phyloP scores from a whole-genome alignment of 192 early-diverging fungal species.

The Pilobolus umbonatus region DNA sequence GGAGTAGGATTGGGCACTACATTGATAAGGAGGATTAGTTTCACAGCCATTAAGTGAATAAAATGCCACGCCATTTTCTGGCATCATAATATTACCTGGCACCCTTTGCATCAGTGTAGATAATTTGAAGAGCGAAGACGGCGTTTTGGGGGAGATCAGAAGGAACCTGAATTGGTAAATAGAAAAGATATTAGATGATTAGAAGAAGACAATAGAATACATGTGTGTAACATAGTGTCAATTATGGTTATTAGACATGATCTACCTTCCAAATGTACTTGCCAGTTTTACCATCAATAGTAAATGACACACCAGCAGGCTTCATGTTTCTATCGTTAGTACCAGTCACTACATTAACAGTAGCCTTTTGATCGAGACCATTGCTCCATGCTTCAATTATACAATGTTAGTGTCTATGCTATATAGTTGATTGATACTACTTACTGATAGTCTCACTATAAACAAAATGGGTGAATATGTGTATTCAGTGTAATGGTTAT shows the following conservation, averaged over 20 bases:
- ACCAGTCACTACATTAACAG: constrained; percentile 1
- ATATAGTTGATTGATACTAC: too few species aligned
- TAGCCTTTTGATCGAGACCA: constrained; percentile 10
- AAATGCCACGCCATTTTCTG: not conserved
- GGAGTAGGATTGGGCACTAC: not conserved
- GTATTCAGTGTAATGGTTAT: not conserved
- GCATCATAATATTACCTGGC: constrained; percentile 18
- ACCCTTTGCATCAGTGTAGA: not conserved
- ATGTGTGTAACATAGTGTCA: not conserved
- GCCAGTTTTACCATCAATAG: constrained; percentile 1
- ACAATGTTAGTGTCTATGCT: too few species aligned
- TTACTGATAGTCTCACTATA: too few species aligned
- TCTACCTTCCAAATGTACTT: constrained; percentile 5
- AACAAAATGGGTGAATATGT: too few species aligned
- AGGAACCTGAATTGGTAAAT: constrained; percentile 16
- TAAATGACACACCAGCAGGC: not conserved
- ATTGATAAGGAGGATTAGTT: not conserved
- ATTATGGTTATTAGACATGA: not conserved
- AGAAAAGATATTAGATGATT: constrained; percentile 3
- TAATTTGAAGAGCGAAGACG: constrained; percentile 20
- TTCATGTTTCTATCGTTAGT: constrained; percentile 7
- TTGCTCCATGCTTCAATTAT: constrained; percentile 7
- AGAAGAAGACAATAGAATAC: not conserved
- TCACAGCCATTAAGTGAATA: not conserved
- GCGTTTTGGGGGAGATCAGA: constrained; percentile 10